phyloP scores from a whole-genome alignment of 305 asterid species.

The Euphrasia arctica region DNA sequence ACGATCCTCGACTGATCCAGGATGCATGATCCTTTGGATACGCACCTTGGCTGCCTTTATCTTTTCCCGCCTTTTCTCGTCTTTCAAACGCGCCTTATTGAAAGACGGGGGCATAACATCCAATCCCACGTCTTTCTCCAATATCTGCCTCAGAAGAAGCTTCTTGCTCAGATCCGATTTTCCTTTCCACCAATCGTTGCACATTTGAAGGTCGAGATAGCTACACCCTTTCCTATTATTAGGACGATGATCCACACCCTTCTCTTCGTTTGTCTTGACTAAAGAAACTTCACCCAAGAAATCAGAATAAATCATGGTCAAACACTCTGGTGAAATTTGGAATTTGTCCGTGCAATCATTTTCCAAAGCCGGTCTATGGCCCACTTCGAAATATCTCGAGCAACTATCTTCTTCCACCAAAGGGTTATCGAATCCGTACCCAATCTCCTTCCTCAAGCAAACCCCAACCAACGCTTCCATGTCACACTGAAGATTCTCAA shows the following conservation, averaged over 20 bases:
- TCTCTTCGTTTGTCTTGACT: constrained; percentile 31
- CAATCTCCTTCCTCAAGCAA: constrained; percentile 42
- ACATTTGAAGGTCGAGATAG: constrained; percentile 31
- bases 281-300: constrained; percentile 46
- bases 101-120: constrained; percentile 67
- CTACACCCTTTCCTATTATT: constrained; percentile 26
- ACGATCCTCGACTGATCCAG: constrained; percentile 28
- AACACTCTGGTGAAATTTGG: constrained; percentile 54
- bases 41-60: constrained; percentile 67
- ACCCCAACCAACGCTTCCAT: constrained; percentile 50
- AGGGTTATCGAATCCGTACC: constrained; percentile 26
- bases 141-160: constrained; percentile 56
- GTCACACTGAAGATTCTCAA: constrained; percentile 37
- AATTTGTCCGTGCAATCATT: constrained; percentile 35
- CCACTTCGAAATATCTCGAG: constrained; percentile 41
- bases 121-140: constrained; percentile 73
- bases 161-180: constrained; percentile 75
- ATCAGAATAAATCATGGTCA: constrained; percentile 52
- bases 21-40: constrained; percentile 55
- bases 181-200: constrained; percentile 79
- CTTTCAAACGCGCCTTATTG: constrained; percentile 40
- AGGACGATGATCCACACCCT: constrained; percentile 23
- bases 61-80: constrained; percentile 55
- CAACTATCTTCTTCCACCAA: constrained; percentile 26
- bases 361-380: constrained; percentile 16